phyloP scores from a whole-genome alignment of 2,329 filamentous ascomycete genomes.

The Paraconiothyrium sp. region DNA sequence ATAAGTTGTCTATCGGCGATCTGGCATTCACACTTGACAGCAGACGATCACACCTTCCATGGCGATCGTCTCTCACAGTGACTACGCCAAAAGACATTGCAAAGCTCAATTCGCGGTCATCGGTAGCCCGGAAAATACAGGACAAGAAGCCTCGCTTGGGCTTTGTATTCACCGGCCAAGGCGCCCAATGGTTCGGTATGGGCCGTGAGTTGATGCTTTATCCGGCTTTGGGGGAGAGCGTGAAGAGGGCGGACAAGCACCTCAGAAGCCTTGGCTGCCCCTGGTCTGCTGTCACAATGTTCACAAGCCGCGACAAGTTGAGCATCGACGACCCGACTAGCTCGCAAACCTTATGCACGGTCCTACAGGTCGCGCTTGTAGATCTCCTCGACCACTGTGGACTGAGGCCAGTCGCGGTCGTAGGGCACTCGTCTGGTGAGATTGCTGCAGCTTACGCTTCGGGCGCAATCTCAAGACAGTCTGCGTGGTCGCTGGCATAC shows the following conservation, averaged over 20 bases:
- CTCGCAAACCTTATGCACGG: conserved; percentile 19
- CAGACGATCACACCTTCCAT: background rate
- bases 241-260: conserved; percentile 11
- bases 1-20: background rate
- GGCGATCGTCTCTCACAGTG: background rate
- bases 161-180: conserved; percentile 54
- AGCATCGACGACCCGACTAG: conserved; percentile 4
- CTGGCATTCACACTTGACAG: conserved; percentile 7
- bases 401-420: conserved; percentile 24
- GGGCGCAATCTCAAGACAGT: conserved; percentile 6
- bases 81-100: background rate
- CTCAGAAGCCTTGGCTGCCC: conserved; percentile 16
- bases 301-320: background rate
- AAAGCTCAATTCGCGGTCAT: background rate
- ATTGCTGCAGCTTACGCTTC: conserved; percentile 31
- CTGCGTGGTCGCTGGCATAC: conserved; percentile 18
- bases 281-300: conserved; percentile 11
- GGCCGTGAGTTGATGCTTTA: conserved; percentile 43
- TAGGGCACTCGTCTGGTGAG: conserved; percentile 37
- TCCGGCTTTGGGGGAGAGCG: conserved; percentile 15
- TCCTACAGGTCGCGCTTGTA: conserved; percentile 31
- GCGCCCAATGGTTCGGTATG: conserved; percentile 54
- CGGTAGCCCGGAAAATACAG: background rate
- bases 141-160: conserved; percentile 1
- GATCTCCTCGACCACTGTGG: conserved; percentile 23